Base-by-base conservation (phyloP, 2,329 filamentous ascomycete genomes). In the Tolypocladium capitatum region DNA sequence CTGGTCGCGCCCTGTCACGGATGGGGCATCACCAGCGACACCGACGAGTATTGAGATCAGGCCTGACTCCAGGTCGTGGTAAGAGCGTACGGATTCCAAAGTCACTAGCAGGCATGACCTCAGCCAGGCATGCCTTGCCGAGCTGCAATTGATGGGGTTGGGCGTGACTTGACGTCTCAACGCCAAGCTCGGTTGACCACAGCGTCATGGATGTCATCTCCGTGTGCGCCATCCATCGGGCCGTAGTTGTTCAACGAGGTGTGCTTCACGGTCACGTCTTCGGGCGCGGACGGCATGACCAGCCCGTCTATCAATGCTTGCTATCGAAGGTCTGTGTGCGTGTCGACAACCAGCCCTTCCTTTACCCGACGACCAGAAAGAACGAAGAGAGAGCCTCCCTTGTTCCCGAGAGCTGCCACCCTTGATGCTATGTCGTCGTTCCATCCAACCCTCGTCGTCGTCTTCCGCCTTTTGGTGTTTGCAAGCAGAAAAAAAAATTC, bases 401-500 rank as follows among this genome's bases (percentile, higher is more conserved):
- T 45, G 13, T 35, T 18, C 16, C 24, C 38, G 2, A 43, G 24
- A 43, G 38, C 47, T 21, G 20, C 36, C 38, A 27, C 18, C 10
- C 11, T 14, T n/a, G 14, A 21, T 35, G 30, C 31, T 31, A 33
- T 43, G 30, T 24, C 38, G 38, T 18, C n/a, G 28, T 47, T 38
- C 21, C 46, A 27, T 27, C 24, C 36, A 28, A 24, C 9, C 21
- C 10, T 33, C 24, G 14, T 27, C 24, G 14, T 27, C 30, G 14
- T 35, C 9, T 34, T 18, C 21, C 32, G 28, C 28, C 31, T 24
- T 45, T 34, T 24, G 28, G 31, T 34, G 31, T 13, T 34, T 35
- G 33, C 31, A 24, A 35, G 28, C 31, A 35, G 8, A 7, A 27
- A 43, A 38, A 33, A 49, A 52, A 56, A 56, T 49, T 63, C 61